These are phyloP conservation scores for Fusarium scirpi DNA, from an alignment of 2,329 filamentous ascomycete genomes.

Conservation along the genomic window DNA sequence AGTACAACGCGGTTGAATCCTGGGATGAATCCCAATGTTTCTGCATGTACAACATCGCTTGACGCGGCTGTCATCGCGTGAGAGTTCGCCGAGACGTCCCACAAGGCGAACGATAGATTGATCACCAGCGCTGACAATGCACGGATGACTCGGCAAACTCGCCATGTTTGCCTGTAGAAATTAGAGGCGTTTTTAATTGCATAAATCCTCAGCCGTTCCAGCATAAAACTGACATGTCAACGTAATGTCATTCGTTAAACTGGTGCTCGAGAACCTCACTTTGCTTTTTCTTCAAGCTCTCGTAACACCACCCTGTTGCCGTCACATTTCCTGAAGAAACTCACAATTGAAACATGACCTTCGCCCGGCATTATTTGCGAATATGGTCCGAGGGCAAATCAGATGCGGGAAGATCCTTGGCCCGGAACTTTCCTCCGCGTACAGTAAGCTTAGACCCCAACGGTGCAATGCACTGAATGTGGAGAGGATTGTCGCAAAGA, in stretches of 20 bases:
- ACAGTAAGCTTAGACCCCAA: neutral
- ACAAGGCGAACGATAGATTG: neutral
- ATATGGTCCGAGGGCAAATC: neutral
- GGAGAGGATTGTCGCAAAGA: neutral
- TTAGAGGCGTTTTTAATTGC: neutral
- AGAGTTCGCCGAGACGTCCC: neutral
- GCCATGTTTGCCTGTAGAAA: neutral
- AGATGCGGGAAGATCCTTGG: neutral
- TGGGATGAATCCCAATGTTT: neutral
- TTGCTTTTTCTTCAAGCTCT: neutral
- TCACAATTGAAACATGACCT: conserved; percentile 1
- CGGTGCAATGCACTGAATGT: neutral
- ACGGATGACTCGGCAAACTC: neutral
- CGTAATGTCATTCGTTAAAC: neutral
- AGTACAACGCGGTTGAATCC: neutral
- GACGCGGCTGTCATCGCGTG: neutral
- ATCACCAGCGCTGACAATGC: neutral
- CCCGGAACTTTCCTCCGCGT: neutral
- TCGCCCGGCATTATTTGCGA: neutral
- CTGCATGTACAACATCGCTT: neutral
- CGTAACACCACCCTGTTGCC: neutral
- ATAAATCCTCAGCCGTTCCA: neutral
- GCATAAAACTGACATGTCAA: neutral
- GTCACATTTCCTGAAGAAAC: neutral
- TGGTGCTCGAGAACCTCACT: neutral